These are phyloP conservation scores for Carallia brachiata DNA, from an alignment of 345 rosid species.

Conservation along the genomic window DNA sequence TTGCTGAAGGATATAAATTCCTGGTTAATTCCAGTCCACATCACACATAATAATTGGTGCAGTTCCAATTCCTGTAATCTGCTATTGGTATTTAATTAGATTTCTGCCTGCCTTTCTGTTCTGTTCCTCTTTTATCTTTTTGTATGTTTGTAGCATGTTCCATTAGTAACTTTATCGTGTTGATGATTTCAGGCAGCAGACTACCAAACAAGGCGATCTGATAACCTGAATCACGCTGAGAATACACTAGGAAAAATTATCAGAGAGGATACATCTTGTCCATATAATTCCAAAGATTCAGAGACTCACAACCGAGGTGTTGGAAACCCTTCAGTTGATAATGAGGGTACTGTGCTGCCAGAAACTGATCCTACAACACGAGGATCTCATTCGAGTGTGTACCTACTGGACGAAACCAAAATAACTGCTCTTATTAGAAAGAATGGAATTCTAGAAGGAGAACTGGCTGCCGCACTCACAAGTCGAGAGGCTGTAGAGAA, in stretches of 20 bases:
- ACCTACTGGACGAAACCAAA: constrained; percentile 72
- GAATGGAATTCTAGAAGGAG: constrained; percentile 74
- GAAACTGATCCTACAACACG: constrained; percentile 49
- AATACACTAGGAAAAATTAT: constrained; percentile 45
- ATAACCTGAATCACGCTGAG: constrained; percentile 23
- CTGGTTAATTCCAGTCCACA: no score
- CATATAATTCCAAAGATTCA: constrained; percentile 41
- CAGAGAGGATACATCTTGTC: constrained; percentile 46
- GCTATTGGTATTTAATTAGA: no score
- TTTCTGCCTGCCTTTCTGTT: no score
- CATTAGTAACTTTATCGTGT: constrained; percentile 4
- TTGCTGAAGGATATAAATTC: no score
- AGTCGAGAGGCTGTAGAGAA: constrained; percentile 75
- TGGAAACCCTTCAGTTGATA: constrained; percentile 41
- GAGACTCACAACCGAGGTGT: constrained; percentile 37
- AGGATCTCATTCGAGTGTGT: constrained; percentile 55
- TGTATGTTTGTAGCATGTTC: neutral
- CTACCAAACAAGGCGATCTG: constrained; percentile 37
- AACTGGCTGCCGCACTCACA: constrained; percentile 62
- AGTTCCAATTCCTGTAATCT: no score
- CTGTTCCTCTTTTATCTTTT: neutral
- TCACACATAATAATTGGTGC: no score
- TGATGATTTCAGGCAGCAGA: constrained; percentile 52
- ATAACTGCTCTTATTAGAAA: constrained; percentile 65
- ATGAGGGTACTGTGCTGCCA: constrained; percentile 38